phyloP scores from a whole-genome alignment of 306 rosid species.

The Sesbania bispinosa region DNA sequence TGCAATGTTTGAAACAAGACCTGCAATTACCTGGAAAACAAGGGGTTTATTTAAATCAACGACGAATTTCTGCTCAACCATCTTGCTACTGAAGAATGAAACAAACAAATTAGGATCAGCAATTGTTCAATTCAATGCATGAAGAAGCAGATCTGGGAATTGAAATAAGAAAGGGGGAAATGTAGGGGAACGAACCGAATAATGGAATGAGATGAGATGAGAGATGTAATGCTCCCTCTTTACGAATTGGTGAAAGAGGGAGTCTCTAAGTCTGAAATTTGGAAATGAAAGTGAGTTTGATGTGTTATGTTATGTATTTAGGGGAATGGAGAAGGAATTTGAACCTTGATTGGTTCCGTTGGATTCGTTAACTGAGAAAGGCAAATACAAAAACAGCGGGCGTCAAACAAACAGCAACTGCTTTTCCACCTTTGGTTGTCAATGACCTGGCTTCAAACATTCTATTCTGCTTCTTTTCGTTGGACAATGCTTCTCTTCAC shows the following conservation, averaged over 20 bases:
- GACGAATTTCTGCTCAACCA: slow-evolving; percentile 59
- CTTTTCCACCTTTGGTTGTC: background rate
- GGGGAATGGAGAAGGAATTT: background rate
- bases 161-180: background rate
- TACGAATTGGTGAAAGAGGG: background rate
- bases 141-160: background rate
- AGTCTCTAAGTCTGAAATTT: background rate
- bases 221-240: slow-evolving; percentile 8
- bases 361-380: background rate
- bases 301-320: no score
- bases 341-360: background rate
- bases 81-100: slow-evolving; percentile 17
- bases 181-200: background rate
- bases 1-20: no score
- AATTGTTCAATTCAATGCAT: background rate
- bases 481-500: no score
- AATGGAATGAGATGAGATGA: background rate
- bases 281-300: background rate
- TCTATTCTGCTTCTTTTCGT: no score
- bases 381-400: background rate
- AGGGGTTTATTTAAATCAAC: slow-evolving; percentile 79
- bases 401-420: no score
- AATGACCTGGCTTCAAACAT: background rate
- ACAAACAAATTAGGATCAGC: background rate
- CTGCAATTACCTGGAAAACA: slow-evolving; percentile 70